A percentile compares a stretch with the other conserved stretches of the same genome.
Conservation (phyloP, 805 yeast genomes). For the Suhomyces sp. region DNA sequence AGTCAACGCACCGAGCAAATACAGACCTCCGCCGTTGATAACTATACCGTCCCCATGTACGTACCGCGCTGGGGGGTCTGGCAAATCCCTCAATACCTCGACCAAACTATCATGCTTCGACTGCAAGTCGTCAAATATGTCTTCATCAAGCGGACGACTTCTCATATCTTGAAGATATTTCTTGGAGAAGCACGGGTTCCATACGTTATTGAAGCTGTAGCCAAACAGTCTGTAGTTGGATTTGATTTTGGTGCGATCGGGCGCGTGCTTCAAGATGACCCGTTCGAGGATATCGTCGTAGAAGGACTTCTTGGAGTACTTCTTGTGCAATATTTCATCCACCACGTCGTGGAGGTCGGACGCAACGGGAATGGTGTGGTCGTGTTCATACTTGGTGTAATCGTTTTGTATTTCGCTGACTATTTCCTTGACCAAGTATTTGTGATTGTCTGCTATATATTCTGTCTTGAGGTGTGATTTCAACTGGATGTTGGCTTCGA, state of each 20-base stretch:
- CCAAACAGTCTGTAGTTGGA: slow-evolving; percentile 4
- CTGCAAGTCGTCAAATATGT: slow-evolving; percentile 19
- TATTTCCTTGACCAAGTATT: neutral
- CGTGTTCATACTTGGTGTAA: neutral
- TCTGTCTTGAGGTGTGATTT: slow-evolving; percentile 1
- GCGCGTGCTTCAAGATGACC: slow-evolving; percentile 7
- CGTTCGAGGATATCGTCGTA: slow-evolving; percentile 8
- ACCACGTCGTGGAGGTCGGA: slow-evolving; percentile 1
- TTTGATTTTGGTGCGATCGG: neutral
- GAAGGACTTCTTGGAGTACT: slow-evolving; percentile 6
- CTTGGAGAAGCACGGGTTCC: slow-evolving; percentile 8
- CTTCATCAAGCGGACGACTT: slow-evolving; percentile 6
- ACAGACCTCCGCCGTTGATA: slow-evolving; percentile 36
- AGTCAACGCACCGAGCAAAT: slow-evolving; percentile 32
- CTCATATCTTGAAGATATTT: slow-evolving; percentile 3
- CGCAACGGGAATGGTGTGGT: neutral
- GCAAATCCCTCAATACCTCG: slow-evolving; percentile 16
- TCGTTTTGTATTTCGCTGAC: neutral
- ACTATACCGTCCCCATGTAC: slow-evolving; percentile 41
- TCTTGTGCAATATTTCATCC: slow-evolving; percentile 3
- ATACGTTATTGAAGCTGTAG: slow-evolving; percentile 7
- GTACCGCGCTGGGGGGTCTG: slow-evolving; percentile 22
- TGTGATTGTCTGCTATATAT: neutral
- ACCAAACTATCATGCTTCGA: slow-evolving; percentile 25
- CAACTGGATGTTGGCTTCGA: slow-evolving; percentile 1